A percentile compares a stretch with the other conserved stretches of the same genome.
Evolutionary conservation across 2,329 filamentous ascomycete species (phyloP).

Genomic region (Aspergillus ochraceus): DNA sequence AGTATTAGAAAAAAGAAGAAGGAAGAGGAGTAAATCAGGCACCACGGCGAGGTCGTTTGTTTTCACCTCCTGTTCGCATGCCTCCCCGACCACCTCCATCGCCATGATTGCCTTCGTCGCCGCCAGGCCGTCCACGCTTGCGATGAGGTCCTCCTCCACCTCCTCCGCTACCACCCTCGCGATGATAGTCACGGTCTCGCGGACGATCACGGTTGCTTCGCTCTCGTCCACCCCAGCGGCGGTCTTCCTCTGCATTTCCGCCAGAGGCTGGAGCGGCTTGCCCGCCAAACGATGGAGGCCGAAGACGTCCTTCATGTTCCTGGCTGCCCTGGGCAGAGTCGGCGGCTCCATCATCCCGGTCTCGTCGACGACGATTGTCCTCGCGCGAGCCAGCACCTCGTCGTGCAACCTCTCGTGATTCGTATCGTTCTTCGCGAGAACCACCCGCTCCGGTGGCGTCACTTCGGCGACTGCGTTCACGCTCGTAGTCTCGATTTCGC

Average conservation of each 20-base stretch:
- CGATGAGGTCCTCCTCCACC: constrained; percentile 29
- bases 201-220: constrained; percentile 37
- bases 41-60: constrained; percentile 43
- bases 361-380: constrained; percentile 36
- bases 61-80: constrained; percentile 41
- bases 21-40: constrained; percentile 19
- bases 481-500: constrained; percentile 32
- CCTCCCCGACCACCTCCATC: constrained; percentile 34
- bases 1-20: background rate
- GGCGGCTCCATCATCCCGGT: constrained; percentile 32
- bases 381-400: constrained; percentile 34
- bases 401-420: constrained; percentile 33
- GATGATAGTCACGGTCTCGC: constrained; percentile 35
- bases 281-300: constrained; percentile 33
- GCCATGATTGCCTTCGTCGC: constrained; percentile 30
- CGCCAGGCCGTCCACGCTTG: constrained; percentile 39
- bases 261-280: constrained; percentile 30
- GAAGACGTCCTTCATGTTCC: constrained; percentile 35
- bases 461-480: constrained; percentile 36
- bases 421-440: constrained; percentile 25
- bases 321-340: constrained; percentile 22
- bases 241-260: constrained; percentile 31
- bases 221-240: constrained; percentile 37
- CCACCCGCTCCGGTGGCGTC: constrained; percentile 23
- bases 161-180: constrained; percentile 24